Conservation (phyloP, 805 yeast genomes). For the Cyberlindnera japonica region DNA sequence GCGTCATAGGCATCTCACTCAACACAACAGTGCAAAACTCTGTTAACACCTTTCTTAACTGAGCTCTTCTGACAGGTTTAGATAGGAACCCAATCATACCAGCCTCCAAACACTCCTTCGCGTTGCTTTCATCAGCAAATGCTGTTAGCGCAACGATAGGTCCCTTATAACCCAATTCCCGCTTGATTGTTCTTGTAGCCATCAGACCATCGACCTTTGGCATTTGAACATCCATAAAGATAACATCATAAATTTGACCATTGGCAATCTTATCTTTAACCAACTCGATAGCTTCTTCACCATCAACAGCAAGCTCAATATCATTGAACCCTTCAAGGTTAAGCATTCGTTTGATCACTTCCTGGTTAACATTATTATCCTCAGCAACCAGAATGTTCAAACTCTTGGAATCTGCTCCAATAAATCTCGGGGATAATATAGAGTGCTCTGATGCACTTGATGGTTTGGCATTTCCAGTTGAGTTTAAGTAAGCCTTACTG, state of each 20-base stretch:
- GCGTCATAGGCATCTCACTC: neutral
- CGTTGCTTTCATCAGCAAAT: conserved; percentile 89
- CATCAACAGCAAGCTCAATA: conserved; percentile 82
- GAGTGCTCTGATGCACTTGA: conserved; percentile 7
- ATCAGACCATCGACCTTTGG: conserved; percentile 86
- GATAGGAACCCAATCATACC: conserved; percentile 93
- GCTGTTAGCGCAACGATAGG: conserved; percentile 96
- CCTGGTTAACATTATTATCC: conserved; percentile 91
- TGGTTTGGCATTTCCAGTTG: conserved; percentile 38
- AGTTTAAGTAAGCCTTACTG: conserved; percentile 26
- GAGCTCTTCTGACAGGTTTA: conserved; percentile 77
- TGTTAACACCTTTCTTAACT: conserved; percentile 51
- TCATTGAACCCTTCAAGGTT: conserved; percentile 72
- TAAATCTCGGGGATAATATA: conserved; percentile 8
- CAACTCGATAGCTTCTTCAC: conserved; percentile 77
- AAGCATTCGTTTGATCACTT: conserved; percentile 87
- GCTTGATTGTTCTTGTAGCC: conserved; percentile 74
- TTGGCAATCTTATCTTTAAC: conserved; percentile 35
- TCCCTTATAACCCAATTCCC: conserved; percentile 56
- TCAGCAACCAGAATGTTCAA: conserved; percentile 81
- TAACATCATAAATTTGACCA: conserved; percentile 54
- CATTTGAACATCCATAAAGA: conserved; percentile 98
- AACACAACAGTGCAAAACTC: conserved; percentile 28
- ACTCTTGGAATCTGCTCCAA: conserved; percentile 3
- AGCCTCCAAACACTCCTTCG: conserved; percentile 75